These are phyloP conservation scores for Cercospora sp. DNA, from an alignment of 2,329 filamentous ascomycete genomes.

Conservation along the genomic window DNA sequence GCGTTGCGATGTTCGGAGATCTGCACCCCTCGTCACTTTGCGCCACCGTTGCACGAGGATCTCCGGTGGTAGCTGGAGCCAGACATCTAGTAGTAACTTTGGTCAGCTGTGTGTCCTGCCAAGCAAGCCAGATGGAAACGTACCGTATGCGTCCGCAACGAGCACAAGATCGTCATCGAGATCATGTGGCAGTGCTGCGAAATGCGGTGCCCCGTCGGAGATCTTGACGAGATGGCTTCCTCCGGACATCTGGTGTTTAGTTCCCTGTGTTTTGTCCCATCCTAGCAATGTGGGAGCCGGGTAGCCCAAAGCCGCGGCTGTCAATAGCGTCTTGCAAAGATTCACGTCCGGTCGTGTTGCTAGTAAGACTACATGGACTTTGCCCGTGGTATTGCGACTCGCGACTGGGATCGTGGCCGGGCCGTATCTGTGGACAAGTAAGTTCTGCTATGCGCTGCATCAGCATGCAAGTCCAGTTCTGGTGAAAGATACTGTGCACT, in stretches of 20 bases:
- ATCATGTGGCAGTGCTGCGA: slow-evolving; percentile 18
- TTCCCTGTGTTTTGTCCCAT: slow-evolving; percentile 19
- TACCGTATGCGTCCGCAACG: slow-evolving; percentile 31
- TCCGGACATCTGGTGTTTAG: slow-evolving; percentile 18
- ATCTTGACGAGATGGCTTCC: slow-evolving; percentile 29
- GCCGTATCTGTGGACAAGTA: not conserved
- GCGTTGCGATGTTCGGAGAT: slow-evolving; percentile 49
- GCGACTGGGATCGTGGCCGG: not conserved
- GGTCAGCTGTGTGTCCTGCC: not conserved
- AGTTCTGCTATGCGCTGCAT: not conserved
- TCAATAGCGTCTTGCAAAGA: slow-evolving; percentile 27
- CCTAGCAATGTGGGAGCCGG: slow-evolving; percentile 26
- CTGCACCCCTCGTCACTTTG: slow-evolving; percentile 25
- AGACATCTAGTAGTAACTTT: slow-evolving; percentile 22
- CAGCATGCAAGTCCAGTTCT: not conserved
- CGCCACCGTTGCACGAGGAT: slow-evolving; percentile 29
- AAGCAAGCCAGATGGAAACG: not conserved
- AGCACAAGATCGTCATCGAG: slow-evolving; percentile 29
- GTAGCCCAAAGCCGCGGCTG: slow-evolving; percentile 18
- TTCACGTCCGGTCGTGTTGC: slow-evolving; percentile 10
- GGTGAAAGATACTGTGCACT: not conserved
- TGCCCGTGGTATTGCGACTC: slow-evolving; percentile 1
- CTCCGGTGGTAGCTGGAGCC: slow-evolving; percentile 30
- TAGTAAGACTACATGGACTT: slow-evolving; percentile 1
- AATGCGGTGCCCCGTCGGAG: slow-evolving; percentile 19